Evolutionary conservation across 768 basidiomycete species (phyloP), one percentile per base, ranked within the genome.

Genomic region (Coprinopsis sp.): DNA sequence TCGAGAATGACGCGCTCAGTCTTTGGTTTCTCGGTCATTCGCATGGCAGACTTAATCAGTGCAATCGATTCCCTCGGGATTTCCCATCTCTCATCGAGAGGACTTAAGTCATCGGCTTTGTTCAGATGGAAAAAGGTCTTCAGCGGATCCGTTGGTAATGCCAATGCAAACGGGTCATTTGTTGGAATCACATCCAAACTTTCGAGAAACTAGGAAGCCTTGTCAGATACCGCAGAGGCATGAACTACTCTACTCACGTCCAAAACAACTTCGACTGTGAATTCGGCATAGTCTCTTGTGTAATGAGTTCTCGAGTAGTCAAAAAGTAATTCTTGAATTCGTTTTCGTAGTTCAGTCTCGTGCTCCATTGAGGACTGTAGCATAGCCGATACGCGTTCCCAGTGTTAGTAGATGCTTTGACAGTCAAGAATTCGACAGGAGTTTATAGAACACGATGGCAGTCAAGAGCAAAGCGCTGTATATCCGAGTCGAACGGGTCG

Each of bases 131-230:
- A 18, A 4, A 42, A 10, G 14, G 18, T n/a, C 6, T 24, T 5
- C 40, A 42, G 7, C 27, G 40, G 40, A 10, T 42, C 40, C 8
- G 40, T 10, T 5, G 40, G 40, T 29, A 42, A 18, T 8, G 19
- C 19, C 40, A 42, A 22, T 5, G 40, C 40, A 42, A 28, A 10
- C 10, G 40, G 40, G 27, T 42, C 40, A 30, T 24, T 42, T 7
- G 40, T 42, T 30, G 40, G 40, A 8, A 42, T 42, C 6, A 7
- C n/a, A 12, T 30, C 27, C 5, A 42, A n/a, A 4, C 6, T 28
- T 10, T 42, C 40, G 18, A 42, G 24, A 18, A 28, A 29, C 40
- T 42, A 28, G 6, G 13, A 4, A 42, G 6, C 21, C 12, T 11
- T 19, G 6, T 18, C 21, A 24, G 7, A 37, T 18, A 10, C 34